Conservation (phyloP, 306 rosid genomes). For the Rosa chinensis region DNA sequence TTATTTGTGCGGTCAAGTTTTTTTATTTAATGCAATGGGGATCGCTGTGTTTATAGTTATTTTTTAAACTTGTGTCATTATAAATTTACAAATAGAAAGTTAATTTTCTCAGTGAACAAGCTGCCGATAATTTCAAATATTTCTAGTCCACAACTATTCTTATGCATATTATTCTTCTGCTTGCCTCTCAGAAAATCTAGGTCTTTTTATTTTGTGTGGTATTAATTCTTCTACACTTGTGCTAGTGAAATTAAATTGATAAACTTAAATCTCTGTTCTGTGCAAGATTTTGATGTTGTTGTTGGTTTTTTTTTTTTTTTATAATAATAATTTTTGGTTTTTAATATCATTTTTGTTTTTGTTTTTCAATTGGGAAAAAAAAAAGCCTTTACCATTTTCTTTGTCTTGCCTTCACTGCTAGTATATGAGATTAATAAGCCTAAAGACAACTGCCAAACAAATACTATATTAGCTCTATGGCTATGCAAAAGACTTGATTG, state of each 20-base stretch:
- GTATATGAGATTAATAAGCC: not conserved
- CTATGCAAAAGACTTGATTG: not conserved
- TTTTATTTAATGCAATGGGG: not conserved
- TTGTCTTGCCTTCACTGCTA: not conserved
- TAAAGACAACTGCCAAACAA: not conserved
- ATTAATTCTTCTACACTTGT: not conserved
- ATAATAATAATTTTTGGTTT: too few relatives aligned
- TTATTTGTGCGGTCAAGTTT: not conserved
- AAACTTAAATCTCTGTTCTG: not conserved
- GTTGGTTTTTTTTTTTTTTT: too few relatives aligned
- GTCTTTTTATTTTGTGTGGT: not conserved
- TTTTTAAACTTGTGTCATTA: not conserved
- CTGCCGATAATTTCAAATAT: not conserved
- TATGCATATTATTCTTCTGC: not conserved
- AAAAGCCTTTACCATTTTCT: not conserved
- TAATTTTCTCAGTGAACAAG: constrained; percentile 9
- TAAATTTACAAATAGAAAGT: not conserved
- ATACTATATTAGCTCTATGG: not conserved
- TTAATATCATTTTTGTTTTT: too few relatives aligned
- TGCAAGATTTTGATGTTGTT: not conserved
- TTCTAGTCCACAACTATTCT: not conserved
- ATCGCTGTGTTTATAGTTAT: not conserved
- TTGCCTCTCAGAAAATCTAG: not conserved
- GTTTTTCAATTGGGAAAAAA: too few relatives aligned
- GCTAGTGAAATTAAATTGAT: not conserved